A percentile compares a stretch with the other conserved stretches of the same genome.
phyloP scores from a whole-genome alignment of 192 early-diverging fungal species.

The Backusella parvicylindrica region DNA sequence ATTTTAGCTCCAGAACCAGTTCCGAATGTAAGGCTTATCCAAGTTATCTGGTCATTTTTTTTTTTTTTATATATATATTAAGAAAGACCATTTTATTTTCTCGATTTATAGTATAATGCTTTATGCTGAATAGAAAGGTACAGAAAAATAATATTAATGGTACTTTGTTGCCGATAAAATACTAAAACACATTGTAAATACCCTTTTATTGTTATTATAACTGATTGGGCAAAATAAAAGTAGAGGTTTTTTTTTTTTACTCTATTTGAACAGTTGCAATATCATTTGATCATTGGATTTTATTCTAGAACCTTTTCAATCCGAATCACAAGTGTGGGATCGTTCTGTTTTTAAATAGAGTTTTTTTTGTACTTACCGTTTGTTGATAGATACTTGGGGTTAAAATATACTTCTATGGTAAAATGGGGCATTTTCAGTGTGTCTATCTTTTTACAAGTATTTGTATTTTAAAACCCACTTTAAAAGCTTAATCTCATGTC shows the following conservation, averaged over 20 bases:
- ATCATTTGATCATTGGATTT: not conserved
- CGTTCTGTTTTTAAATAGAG: not conserved
- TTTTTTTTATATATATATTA: not conserved
- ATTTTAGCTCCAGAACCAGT: not conserved
- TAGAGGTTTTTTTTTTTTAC: not conserved
- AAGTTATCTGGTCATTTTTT: not conserved
- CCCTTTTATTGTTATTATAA: not conserved
- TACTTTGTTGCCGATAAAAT: not conserved
- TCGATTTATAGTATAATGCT: not conserved
- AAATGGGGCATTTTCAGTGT: not conserved
- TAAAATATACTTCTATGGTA: not conserved
- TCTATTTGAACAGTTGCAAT: not conserved
- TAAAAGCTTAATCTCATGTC: not conserved
- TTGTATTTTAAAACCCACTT: not conserved
- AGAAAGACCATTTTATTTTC: not conserved
- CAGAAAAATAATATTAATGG: not conserved
- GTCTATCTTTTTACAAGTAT: not conserved
- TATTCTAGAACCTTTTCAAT: slow-evolving; percentile 5
- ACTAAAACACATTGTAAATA: not conserved
- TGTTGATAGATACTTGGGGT: not conserved
- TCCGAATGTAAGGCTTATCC: not conserved
- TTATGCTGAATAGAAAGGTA: not conserved
- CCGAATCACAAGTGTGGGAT: not conserved
- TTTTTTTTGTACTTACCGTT: not conserved
- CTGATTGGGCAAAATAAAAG: not conserved